Evolutionary conservation across 352 stramenopile genomes (phyloP).

Genomic region (Achlya hypogyna): DNA sequence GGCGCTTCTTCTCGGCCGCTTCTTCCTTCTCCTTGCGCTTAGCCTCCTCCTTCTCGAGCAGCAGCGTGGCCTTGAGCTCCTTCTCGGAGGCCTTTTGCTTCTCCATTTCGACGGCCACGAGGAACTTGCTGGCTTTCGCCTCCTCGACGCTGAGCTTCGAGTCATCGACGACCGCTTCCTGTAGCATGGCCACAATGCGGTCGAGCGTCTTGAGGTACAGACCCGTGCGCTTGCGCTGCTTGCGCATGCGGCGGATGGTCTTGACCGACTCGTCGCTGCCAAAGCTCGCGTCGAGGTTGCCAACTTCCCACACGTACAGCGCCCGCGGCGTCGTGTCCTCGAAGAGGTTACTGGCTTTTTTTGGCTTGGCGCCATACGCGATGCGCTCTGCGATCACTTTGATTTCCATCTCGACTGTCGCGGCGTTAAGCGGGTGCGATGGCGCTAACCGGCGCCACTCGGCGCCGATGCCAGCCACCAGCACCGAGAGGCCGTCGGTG

Average conservation of each 20-base stretch:
- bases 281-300: slow-evolving; percentile 65
- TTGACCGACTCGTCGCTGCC: slow-evolving; percentile 55
- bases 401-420: slow-evolving; percentile 72
- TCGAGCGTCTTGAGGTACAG: slow-evolving; percentile 60
- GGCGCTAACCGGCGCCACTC: neutral
- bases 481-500: slow-evolving; percentile 23
- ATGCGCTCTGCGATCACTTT: slow-evolving; percentile 79
- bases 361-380: slow-evolving; percentile 50
- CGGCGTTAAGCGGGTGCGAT: neutral
- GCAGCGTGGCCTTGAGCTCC: slow-evolving; percentile 46
- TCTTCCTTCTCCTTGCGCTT: slow-evolving; percentile 36
- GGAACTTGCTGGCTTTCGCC: slow-evolving; percentile 70
- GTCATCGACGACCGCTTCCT: slow-evolving; percentile 60
- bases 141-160: slow-evolving; percentile 73
- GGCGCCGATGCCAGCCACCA: slow-evolving; percentile 8
- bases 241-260: slow-evolving; percentile 66
- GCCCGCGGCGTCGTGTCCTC: slow-evolving; percentile 67
- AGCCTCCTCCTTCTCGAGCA: slow-evolving; percentile 28
- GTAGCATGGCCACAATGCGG: slow-evolving; percentile 54
- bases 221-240: slow-evolving; percentile 66
- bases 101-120: slow-evolving; percentile 49
- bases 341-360: slow-evolving; percentile 68
- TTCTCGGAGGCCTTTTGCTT: slow-evolving; percentile 46
- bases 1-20: slow-evolving; percentile 39
- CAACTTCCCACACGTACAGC: slow-evolving; percentile 80